phyloP scores from a whole-genome alignment of 768 basidiomycete genomes.

The Tricholoma matsutake region DNA sequence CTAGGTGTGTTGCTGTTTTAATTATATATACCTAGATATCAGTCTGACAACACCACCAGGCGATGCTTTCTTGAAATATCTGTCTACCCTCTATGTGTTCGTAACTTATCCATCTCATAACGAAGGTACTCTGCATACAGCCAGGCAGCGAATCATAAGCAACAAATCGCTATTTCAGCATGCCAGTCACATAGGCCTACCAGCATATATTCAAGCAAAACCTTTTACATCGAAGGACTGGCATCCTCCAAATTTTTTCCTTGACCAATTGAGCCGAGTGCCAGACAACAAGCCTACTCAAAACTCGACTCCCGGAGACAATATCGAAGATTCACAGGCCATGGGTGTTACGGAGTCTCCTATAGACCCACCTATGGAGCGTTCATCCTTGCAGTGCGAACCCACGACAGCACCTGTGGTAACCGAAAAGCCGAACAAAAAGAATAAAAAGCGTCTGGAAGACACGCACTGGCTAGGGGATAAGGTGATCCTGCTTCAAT shows the following conservation, averaged over 20 bases:
- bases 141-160: slow-evolving; percentile 69
- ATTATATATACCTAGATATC: slow-evolving; percentile 1
- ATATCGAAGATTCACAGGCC: background rate
- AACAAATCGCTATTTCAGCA: slow-evolving; percentile 63
- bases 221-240: slow-evolving; percentile 66
- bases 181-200: slow-evolving; percentile 57
- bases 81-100: slow-evolving; percentile 72
- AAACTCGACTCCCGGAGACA: background rate
- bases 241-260: slow-evolving; percentile 48
- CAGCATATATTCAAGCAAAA: slow-evolving; percentile 71
- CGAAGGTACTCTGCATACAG: slow-evolving; percentile 66
- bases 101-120: slow-evolving; percentile 60
- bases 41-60: slow-evolving; percentile 38
- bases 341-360: background rate
- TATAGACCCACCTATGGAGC: background rate
- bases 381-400: background rate
- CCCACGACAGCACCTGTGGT: too few species aligned
- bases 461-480: slow-evolving; percentile 60
- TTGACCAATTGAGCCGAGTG: background rate
- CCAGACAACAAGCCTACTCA: background rate
- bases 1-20: slow-evolving; percentile 50
- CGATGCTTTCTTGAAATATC: slow-evolving; percentile 81
- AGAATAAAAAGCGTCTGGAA: slow-evolving; percentile 31
- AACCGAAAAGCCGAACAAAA: slow-evolving; percentile 30
- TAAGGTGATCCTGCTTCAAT: slow-evolving; percentile 49